phyloP scores from a whole-genome alignment of 2,329 filamentous ascomycete genomes.

The Hymenoscyphus repandus region DNA sequence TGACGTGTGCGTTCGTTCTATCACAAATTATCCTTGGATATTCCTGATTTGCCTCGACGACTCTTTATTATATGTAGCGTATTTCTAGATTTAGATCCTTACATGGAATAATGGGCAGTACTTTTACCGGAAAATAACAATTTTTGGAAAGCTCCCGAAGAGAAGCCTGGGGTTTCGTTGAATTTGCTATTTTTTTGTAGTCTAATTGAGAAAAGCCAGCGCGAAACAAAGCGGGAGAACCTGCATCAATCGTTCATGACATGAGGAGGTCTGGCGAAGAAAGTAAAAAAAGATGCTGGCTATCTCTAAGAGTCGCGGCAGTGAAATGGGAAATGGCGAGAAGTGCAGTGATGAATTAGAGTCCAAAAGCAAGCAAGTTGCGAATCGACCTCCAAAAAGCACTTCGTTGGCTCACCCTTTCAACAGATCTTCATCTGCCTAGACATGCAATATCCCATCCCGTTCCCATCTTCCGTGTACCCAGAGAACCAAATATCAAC shows the following conservation, averaged over 20 bases:
- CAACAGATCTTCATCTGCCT: constrained; percentile 20
- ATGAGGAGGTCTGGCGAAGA: constrained; percentile 10
- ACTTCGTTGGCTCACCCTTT: constrained; percentile 23
- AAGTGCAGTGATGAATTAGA: constrained; percentile 29
- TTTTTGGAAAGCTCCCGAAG: neutral
- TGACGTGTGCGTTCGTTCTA: too few species aligned
- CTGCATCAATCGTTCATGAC: constrained; percentile 14
- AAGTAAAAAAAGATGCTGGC: constrained; percentile 16
- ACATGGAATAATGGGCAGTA: too few species aligned
- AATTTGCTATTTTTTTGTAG: constrained; percentile 29
- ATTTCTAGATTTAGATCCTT: too few species aligned
- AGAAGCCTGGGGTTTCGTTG: constrained; percentile 15
- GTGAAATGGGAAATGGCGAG: constrained; percentile 19
- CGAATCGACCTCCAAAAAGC: constrained; percentile 28
- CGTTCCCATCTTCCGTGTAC: constrained; percentile 26
- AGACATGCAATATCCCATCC: constrained; percentile 29
- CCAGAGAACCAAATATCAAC: constrained; percentile 31
- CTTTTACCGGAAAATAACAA: neutral
- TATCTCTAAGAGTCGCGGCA: constrained; percentile 13
- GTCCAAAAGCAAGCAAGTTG: constrained; percentile 30
- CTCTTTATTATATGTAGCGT: too few species aligned
- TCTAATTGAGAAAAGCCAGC: constrained; percentile 24
- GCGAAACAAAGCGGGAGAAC: constrained; percentile 12
- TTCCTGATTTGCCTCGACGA: too few species aligned
- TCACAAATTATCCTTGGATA: too few species aligned